phyloP scores from a whole-genome alignment of 805 yeast species.

The Maudiozyma turicensis region DNA sequence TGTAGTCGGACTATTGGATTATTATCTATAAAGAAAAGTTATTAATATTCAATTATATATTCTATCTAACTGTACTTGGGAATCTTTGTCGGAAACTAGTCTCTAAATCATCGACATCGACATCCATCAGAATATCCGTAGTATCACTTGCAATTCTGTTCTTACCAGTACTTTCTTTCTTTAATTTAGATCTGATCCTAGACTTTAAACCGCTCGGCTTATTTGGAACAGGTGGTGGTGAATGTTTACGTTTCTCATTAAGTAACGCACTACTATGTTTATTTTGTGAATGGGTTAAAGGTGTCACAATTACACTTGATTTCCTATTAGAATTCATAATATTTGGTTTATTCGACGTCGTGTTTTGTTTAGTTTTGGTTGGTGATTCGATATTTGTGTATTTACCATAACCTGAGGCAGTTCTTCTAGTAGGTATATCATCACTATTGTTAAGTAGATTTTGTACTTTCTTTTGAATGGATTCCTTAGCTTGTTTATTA shows the following conservation, averaged over 20 bases:
- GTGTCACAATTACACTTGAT: conserved; percentile 1
- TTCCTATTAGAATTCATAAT: not conserved
- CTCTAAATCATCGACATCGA: conserved; percentile 44
- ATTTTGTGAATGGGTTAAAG: not conserved
- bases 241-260: conserved; percentile 10
- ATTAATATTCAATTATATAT: not conserved
- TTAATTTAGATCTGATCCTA: not conserved
- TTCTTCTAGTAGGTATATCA: conserved; percentile 28
- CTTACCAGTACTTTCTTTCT: not conserved
- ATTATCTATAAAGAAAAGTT: not conserved
- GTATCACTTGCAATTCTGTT: conserved; percentile 3
- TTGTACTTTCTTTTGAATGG: conserved; percentile 49
- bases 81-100: conserved; percentile 46
- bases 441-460: conserved; percentile 33
- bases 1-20: not conserved
- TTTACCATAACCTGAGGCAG: conserved; percentile 78
- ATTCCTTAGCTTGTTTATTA: conserved; percentile 15
- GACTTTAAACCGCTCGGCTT: conserved; percentile 5
- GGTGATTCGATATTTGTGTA: conserved; percentile 39
- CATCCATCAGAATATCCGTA: conserved; percentile 4
- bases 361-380: not conserved
- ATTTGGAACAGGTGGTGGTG: conserved; percentile 44
- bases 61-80: conserved; percentile 42
- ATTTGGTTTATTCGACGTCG: not conserved
- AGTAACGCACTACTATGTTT: not conserved